These are phyloP conservation scores for Lycium ferocissimum DNA, from an alignment of 257 asterid genomes.

Conservation along the genomic window DNA sequence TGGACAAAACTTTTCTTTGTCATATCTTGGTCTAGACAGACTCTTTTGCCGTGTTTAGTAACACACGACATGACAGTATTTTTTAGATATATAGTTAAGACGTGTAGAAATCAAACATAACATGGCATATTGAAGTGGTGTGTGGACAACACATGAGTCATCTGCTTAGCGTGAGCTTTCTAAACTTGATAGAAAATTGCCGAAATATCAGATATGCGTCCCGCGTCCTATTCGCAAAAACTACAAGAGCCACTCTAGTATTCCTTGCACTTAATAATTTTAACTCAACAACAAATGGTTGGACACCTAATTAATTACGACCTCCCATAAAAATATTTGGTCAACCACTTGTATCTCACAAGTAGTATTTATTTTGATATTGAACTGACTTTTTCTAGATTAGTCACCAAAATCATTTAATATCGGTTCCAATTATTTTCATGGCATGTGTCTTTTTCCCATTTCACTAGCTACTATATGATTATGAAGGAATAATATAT, in stretches of 20 bases:
- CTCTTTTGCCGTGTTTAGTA: neutral
- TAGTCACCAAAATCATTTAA: neutral
- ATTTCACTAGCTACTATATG: neutral
- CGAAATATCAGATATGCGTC: neutral
- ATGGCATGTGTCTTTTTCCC: neutral
- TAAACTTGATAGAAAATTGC: neutral
- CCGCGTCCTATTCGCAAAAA: neutral
- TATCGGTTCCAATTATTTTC: neutral
- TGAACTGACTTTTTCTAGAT: neutral
- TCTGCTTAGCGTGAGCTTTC: neutral
- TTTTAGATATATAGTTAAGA: constrained; percentile 15
- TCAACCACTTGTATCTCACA: neutral
- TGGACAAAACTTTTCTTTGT: neutral
- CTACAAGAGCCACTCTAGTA: neutral
- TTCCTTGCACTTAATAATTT: neutral
- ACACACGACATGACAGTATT: neutral
- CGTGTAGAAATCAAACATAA: constrained; percentile 20
- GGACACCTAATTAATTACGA: neutral
- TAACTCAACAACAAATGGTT: neutral
- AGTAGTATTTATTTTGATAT: neutral
- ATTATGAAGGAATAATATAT: neutral
- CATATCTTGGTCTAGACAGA: neutral
- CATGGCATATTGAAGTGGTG: neutral
- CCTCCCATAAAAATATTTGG: neutral
- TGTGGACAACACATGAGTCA: constrained; percentile 16